Conservation (phyloP, 371 early-diverging fungal species). For the Rhizopus sp. region DNA sequence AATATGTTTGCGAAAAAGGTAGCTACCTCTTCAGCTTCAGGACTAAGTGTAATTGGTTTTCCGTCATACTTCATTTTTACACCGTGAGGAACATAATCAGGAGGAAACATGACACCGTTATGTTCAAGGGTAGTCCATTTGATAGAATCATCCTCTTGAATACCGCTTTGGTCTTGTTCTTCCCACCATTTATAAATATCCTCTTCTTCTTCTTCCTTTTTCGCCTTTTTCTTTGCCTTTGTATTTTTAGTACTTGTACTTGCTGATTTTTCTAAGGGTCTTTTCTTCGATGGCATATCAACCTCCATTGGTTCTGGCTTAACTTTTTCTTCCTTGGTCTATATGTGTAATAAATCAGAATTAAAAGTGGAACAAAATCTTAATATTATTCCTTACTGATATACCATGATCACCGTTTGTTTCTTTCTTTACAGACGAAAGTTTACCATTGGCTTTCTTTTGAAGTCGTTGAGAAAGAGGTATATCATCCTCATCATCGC, state of each 20-base stretch:
- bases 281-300: conserved; percentile 23
- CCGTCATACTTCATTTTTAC: conserved; percentile 90
- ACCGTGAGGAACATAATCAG: conserved; percentile 90
- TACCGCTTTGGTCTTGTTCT: conserved; percentile 45
- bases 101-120: conserved; percentile 91
- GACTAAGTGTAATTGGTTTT: conserved; percentile 65
- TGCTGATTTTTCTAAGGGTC: conserved; percentile 4
- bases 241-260: conserved; percentile 20
- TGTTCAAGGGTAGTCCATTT: conserved; percentile 92
- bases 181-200: conserved; percentile 50
- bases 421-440: conserved; percentile 11
- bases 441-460: conserved; percentile 5
- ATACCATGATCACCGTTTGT: conserved; percentile 26
- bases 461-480: conserved; percentile 35
- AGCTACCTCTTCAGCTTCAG: conserved; percentile 94
- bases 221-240: conserved; percentile 25
- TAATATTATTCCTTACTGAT: conserved; percentile 12
- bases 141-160: conserved; percentile 50
- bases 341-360: not conserved
- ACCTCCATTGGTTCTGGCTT: conserved; percentile 31
- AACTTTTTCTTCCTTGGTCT: conserved; percentile 15
- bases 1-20: conserved; percentile 90
- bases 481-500: conserved; percentile 36
- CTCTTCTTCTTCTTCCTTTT: conserved; percentile 39
- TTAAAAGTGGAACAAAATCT: not conserved